Conservation (phyloP, 306 rosid genomes). For the Astragalus membranaceus region DNA sequence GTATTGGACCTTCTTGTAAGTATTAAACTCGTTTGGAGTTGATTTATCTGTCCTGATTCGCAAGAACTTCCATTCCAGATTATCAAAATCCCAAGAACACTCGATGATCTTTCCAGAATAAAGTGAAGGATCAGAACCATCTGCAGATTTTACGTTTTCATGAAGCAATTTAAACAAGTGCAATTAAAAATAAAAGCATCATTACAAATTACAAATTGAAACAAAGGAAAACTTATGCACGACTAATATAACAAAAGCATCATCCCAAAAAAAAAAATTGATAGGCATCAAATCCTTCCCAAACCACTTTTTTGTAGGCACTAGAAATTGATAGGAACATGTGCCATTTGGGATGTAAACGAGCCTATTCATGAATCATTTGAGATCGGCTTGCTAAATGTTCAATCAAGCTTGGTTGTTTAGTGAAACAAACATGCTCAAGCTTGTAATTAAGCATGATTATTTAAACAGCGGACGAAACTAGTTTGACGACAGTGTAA, state of each 20-base stretch:
- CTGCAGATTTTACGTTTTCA: conserved; percentile 36
- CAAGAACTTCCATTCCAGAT: conserved; percentile 64
- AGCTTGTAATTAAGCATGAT: not conserved
- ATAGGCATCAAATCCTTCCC: not conserved
- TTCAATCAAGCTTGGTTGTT: not conserved
- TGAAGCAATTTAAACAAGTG: conserved; percentile 17
- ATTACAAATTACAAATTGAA: not conserved
- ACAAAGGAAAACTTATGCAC: not conserved
- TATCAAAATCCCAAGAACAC: conserved; percentile 68
- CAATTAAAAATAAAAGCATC: not conserved
- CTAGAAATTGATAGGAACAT: not conserved
- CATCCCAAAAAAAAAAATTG: not conserved
- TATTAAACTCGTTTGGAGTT: conserved; percentile 86
- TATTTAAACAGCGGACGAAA: not conserved
- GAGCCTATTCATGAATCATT: not conserved
- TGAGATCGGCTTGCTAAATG: not conserved
- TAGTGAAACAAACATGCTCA: not conserved
- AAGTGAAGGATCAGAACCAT: conserved; percentile 57
- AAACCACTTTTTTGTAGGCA: not conserved
- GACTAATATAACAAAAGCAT: not conserved
- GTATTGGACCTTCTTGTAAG: conserved; percentile 67
- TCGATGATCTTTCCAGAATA: conserved; percentile 83
- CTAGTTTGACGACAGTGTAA: no score
- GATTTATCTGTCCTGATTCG: conserved; percentile 74
- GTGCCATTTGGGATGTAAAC: not conserved